phyloP scores from a whole-genome alignment of 2,329 filamentous ascomycete genomes.

The Mycosphaerelloides madeirae region DNA sequence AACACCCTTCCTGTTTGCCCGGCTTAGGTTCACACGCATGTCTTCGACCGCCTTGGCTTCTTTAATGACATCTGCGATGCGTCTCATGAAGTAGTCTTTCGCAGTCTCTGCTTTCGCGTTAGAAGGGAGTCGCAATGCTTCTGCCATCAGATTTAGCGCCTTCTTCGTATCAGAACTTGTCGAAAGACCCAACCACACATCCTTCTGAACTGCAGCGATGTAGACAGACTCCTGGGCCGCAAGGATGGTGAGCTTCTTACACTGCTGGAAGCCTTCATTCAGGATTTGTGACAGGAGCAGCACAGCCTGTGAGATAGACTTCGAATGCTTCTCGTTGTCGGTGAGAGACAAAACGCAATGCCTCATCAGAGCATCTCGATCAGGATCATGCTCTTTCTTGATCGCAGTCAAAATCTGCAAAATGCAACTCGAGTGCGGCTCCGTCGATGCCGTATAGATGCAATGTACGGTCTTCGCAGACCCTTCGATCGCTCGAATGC shows the following conservation, averaged over 20 bases:
- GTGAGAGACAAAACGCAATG: conserved; percentile 1
- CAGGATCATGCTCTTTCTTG: not conserved
- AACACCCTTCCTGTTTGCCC: conserved; percentile 1
- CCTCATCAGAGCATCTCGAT: not conserved
- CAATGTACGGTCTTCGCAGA: not conserved
- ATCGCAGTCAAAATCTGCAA: not conserved
- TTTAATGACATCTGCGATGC: not conserved
- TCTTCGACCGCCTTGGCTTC: not conserved
- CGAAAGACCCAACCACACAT: not conserved
- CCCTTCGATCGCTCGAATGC: not conserved
- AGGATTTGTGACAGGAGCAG: not conserved
- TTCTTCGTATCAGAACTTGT: not conserved
- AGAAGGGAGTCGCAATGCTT: not conserved
- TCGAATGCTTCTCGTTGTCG: not conserved
- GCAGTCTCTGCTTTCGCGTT: not conserved
- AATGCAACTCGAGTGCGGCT: not conserved
- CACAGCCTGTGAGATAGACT: not conserved
- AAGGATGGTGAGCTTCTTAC: not conserved
- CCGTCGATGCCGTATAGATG: not conserved
- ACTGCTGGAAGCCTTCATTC: not conserved
- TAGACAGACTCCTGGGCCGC: not conserved
- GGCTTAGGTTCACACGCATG: not conserved
- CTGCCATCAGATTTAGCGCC: not conserved
- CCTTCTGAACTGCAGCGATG: conserved; percentile 5
- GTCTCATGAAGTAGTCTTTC: conserved; percentile 4